phyloP scores from a whole-genome alignment of 2,329 filamentous ascomycete genomes.

The Xylaria sp. region DNA sequence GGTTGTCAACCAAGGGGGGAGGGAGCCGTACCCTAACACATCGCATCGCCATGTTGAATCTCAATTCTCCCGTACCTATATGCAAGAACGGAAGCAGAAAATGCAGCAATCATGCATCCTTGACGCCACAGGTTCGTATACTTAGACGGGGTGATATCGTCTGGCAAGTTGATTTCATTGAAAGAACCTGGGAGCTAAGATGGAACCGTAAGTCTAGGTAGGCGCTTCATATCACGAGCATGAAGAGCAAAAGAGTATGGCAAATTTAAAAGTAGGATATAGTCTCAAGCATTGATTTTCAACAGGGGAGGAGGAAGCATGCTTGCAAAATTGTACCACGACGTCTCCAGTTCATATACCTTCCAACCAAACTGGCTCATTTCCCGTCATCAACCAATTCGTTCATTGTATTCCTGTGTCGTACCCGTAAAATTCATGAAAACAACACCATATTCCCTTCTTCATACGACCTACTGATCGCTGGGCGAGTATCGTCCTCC shows the following conservation, averaged over 20 bases:
- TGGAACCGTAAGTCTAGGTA: not conserved
- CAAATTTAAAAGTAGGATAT: slow-evolving; percentile 10
- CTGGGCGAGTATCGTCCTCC: slow-evolving; percentile 48
- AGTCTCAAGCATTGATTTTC: slow-evolving; percentile 32
- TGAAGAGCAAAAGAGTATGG: not conserved
- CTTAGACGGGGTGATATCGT: not conserved
- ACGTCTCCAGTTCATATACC: slow-evolving; percentile 40
- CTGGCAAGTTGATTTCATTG: not conserved
- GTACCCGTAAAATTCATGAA: slow-evolving; percentile 17
- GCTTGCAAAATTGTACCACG: slow-evolving; percentile 44
- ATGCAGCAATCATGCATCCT: not conserved
- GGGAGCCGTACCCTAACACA: too few species aligned
- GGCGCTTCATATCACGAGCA: not conserved
- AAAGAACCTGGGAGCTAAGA: not conserved
- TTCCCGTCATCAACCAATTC: slow-evolving; percentile 32
- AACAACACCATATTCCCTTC: not conserved
- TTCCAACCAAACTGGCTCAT: slow-evolving; percentile 35
- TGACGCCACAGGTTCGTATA: not conserved
- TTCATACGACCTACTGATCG: slow-evolving; percentile 38
- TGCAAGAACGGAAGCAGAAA: not conserved
- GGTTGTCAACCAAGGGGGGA: not conserved
- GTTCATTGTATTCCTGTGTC: slow-evolving; percentile 36
- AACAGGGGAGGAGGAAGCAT: slow-evolving; percentile 34
- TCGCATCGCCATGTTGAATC: too few species aligned
- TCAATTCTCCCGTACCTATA: too few species aligned